Evolutionary conservation across 176 grass and related monocot genomes (phyloP), one percentile per base, ranked within the genome.

Genomic region (Ensete glaucum): DNA sequence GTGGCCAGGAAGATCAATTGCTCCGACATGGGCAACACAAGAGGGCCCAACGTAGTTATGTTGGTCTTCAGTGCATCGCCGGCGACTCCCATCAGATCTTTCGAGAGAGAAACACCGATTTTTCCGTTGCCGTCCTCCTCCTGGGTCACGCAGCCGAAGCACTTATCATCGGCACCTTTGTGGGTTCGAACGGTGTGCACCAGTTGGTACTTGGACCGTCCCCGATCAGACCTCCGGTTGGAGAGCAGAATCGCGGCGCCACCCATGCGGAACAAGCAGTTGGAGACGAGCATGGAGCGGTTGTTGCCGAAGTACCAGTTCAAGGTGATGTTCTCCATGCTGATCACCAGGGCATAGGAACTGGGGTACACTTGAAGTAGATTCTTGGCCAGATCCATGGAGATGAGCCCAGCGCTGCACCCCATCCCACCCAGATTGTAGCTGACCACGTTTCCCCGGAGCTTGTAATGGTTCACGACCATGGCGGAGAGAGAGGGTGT

Each of bases 381-480:
- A 54, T 72, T 48, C 69, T 72, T 72, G 11, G 69, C 69, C 12
- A 72, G 69, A 53, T 72, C 69, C 2, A 72, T 53, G 11, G 69
- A 72, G 20, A 72, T 16, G 17, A 72, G 69, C 17, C 69, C 69
- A 1, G 69, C 69, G 20, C 69, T 72, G 50, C 69, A 72, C 3
- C 69, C 69, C 69, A 72, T 72, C 16, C 69, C 69, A 1, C 69
- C 69, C 1, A 72, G 50, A 22, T 54, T 72, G 11, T 53, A 72
- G 50, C 69, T 72, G 19, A 23, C n/a, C 4, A 72, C 53, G 69
- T 72, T 72, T 14, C 69, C 69, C 16, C 69, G 69, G 50, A 72
- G 69, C 49, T 72, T 72, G 69, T 72, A 72, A 24, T 72, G 69
- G 69, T 72, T 72, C 9, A 72, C 69, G n/a, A 72, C 20, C 69